Percentiles rank a stretch among this genome's conserved stretches.
Evolutionary conservation across 2,329 filamentous ascomycete species (phyloP).

Genomic region (Colletotrichum eremochloae): DNA sequence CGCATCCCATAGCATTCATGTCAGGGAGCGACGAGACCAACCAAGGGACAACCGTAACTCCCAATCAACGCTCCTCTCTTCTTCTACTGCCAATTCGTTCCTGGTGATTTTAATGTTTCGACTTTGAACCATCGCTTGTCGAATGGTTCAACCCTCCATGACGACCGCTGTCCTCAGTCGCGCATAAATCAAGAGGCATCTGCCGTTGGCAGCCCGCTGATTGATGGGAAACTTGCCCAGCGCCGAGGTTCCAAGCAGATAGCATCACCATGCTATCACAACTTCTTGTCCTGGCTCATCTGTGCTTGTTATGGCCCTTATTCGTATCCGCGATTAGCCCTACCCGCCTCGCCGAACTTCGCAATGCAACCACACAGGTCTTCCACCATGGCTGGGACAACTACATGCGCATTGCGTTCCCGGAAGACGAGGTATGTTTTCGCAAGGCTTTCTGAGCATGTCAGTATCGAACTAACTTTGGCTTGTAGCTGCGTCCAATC

Average conservation of each 20-base stretch:
- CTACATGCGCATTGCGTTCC: conserved; percentile 94
- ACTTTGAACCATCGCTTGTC: conserved; percentile 12
- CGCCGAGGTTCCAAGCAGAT: conserved; percentile 24
- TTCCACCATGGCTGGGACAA: conserved; percentile 98
- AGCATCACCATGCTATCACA: conserved; percentile 44
- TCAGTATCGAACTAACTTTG: conserved; percentile 34
- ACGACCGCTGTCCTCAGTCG: conserved; percentile 25
- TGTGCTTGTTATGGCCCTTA: conserved; percentile 56
- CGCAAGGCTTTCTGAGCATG: conserved; percentile 20
- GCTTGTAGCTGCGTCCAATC: conserved; percentile 79
- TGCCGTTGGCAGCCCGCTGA: conserved; percentile 37
- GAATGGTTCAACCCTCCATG: conserved; percentile 23
- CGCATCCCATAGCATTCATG: conserved; percentile 31
- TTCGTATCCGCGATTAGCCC: conserved; percentile 64
- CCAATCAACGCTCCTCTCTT: conserved; percentile 11
- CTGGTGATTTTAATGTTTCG: conserved; percentile 13
- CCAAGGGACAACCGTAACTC: conserved; percentile 11
- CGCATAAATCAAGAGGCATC: conserved; percentile 41
- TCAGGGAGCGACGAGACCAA: conserved; percentile 32
- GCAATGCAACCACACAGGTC: conserved; percentile 77
- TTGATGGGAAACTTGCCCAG: conserved; percentile 43
- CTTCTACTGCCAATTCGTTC: conserved; percentile 3
- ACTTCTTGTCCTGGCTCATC: conserved; percentile 44
- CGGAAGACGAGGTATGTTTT: conserved; percentile 83
- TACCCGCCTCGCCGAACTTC: conserved; percentile 67